Evolutionary conservation across 192 early-diverging fungal species (phyloP), one percentile per base, ranked within the genome.

Genomic region (Coemansia javaensis): DNA sequence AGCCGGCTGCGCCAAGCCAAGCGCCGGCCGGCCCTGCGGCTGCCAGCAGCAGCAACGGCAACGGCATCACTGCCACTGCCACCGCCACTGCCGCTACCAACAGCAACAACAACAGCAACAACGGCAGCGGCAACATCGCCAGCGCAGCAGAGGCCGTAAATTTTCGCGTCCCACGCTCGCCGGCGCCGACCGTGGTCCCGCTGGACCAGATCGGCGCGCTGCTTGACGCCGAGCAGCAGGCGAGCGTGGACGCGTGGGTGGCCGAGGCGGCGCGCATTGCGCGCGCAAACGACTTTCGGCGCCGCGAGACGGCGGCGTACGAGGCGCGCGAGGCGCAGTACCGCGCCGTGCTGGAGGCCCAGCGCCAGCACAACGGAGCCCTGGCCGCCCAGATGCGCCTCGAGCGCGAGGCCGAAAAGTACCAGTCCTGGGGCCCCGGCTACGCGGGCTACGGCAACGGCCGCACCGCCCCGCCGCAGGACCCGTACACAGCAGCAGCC

Each of bases 371-470:
- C 17, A 66, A 67, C 33, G 21, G n/a, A 14, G 41, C 44, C 14
- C 20, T 44, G 32, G 43, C 44, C 2, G 10, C 38, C 16, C 47
- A 33, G 0, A 58, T 57, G 44, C 51, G 53, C 5, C 28, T 33
- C 5, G 69, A 64, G 37, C 63, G 64, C 42, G 59, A 67, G 30
- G n/a, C 41, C 5, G 64, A 75, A 7, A 40, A 40, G 10, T 47
- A 40, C 21, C 44, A 35, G 25, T 17, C 59, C 2, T 75, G 71
- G 64, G 83, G 84, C 6, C 53, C 65, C 30, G 86, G 86, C 11
- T 88, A 87, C 56, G 27, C 16, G 0, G 79, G 78, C 1, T 74
- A 60, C 37, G 79, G 77, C 16, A 88, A 86, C 46, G 80, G 81
- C 7, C 48, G 52, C 36, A 9, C 42, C 22, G 42, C 54, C n/a